Conservation (phyloP, 495 filamentous ascomycete species). For the Xylaria bambusicola region DNA sequence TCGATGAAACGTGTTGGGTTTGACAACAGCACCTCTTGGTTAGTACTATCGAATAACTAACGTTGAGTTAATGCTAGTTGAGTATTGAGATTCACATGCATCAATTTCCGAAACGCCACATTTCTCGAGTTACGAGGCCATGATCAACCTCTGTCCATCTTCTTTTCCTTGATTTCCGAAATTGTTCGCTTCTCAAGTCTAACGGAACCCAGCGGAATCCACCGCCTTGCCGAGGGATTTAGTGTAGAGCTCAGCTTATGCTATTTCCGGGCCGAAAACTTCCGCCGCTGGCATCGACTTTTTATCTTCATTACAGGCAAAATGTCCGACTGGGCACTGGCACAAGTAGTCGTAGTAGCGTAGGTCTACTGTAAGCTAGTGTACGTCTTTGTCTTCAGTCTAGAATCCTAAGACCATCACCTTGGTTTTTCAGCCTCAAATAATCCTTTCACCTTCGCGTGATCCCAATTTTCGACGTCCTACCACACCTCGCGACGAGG, state of each 20-base stretch:
- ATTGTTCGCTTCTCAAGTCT: no score
- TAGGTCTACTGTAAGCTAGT: no score
- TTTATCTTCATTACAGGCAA: slow-evolving; percentile 8
- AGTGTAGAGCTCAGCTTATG: slow-evolving; percentile 12
- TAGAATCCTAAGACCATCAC: no score
- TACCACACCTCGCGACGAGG: background rate
- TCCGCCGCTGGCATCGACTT: background rate
- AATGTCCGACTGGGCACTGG: slow-evolving; percentile 3
- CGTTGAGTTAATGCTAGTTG: background rate
- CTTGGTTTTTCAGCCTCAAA: slow-evolving; percentile 9
- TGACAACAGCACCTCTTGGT: background rate
- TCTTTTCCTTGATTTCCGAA: background rate
- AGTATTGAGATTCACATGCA: background rate
- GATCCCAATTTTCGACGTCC: background rate
- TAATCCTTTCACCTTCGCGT: background rate
- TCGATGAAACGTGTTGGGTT: slow-evolving; percentile 7
- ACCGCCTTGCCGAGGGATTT: background rate
- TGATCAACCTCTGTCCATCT: slow-evolving; percentile 1
- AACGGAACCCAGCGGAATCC: background rate
- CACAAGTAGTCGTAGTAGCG: no score
- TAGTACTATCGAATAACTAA: background rate
- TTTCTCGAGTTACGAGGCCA: background rate
- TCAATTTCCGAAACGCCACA: slow-evolving; percentile 3
- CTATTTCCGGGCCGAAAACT: background rate
- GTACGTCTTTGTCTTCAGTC: no score